These are phyloP conservation scores for Nicotiana benthamiana DNA, from an alignment of 257 asterid genomes.

Conservation along the genomic window DNA sequence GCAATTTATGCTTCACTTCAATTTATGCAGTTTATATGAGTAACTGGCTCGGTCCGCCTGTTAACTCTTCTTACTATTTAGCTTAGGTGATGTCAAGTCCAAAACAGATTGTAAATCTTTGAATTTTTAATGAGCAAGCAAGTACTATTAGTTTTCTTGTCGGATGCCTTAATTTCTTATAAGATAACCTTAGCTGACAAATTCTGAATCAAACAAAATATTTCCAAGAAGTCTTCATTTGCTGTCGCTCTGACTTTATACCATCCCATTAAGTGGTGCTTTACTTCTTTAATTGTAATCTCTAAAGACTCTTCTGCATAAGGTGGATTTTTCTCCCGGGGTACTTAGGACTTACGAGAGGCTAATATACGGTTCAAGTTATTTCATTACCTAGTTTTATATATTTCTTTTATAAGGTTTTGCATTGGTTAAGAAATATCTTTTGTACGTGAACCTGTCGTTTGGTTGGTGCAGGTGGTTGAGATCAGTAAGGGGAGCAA, in stretches of 20 bases:
- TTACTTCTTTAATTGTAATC: neutral
- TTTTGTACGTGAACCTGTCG: neutral
- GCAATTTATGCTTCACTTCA: neutral
- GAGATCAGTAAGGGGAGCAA: constrained; percentile 93
- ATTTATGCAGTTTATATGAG: too few relatives aligned
- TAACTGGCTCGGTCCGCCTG: neutral
- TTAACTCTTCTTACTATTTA: neutral
- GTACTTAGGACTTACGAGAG: neutral
- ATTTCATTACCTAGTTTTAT: neutral
- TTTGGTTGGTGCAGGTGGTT: constrained; percentile 54
- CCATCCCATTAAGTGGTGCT: neutral
- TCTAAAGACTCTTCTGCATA: neutral
- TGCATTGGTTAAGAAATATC: neutral
- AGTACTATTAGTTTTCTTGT: neutral
- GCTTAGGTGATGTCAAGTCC: neutral
- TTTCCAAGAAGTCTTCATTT: neutral
- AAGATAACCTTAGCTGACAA: neutral
- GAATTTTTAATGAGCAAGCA: neutral
- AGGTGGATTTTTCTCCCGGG: neutral
- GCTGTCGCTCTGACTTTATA: neutral
- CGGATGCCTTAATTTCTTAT: neutral
- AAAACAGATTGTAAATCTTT: neutral
- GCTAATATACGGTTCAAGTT: neutral
- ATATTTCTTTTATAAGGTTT: too few relatives aligned
- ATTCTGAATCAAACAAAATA: neutral